Base-by-base conservation (phyloP, 2,329 filamentous ascomycete genomes). In the Pseudogymnoascus sp. region DNA sequence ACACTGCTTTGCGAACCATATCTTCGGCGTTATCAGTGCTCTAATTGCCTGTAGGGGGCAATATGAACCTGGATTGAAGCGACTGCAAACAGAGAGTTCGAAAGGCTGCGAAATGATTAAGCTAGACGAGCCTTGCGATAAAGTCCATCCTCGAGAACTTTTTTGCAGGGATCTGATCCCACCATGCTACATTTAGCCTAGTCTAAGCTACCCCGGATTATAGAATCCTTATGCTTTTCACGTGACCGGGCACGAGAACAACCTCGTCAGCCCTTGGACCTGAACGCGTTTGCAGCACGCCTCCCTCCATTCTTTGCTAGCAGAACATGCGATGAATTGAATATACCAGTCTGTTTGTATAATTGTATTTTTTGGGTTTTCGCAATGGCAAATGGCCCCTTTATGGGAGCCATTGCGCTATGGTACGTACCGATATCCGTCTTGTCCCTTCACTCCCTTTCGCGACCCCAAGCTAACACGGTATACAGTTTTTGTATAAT, bases 1-100 rank as follows among this genome's bases (percentile, higher is more conserved):
- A 64, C 63, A 64, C 63, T 51, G 63, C 63, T 48, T 64, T 64
- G 25, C 63, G 61, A 21, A 61, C 63, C 63, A 64, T 64, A 5
- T 38, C 29, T 33, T 33, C 17, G 21, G 21, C 27, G 35, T 41
- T 27, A 41, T 41, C 35, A 36, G 36, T 42, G 51, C 58, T 35
- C 42, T 39, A 62, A 36, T 59, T 60, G 31, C 51, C 61, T 60
- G 33, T 62, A 17, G 10, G 29, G 15, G 48, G 61, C 61, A 44
- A 59, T 39, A 62, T 62, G 61, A 60, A 62, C 31, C 35, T 62
- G 33, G 60, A 4, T 58, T 44, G 42, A 62, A 59, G 41, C 31
- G 48, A 44, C 29, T 29, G 17, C 9, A 38, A 25, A 27, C 15
- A 17, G 42, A 35, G 27, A 55, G 44, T 59, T 38, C 33, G 48